Evolutionary conservation across 179 eudicot genomes (phyloP).

Genomic region (Silene vulgaris): DNA sequence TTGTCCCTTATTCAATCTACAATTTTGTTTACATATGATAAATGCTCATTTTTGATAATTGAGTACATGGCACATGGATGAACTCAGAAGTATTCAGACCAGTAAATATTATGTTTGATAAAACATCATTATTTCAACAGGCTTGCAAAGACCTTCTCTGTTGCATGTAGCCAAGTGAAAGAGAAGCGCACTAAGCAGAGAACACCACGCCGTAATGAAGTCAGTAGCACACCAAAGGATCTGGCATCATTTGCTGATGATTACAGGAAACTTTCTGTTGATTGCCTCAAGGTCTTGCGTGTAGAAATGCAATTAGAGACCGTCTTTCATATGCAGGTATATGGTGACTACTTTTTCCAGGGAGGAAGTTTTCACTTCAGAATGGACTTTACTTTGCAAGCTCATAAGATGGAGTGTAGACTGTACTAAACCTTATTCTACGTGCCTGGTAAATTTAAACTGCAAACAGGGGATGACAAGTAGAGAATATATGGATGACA

Average conservation of each 20-base stretch:
- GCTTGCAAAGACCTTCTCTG: slow-evolving; percentile 65
- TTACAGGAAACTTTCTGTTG: slow-evolving; percentile 80
- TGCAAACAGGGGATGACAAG: slow-evolving; percentile 67
- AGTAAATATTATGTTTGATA: slow-evolving; percentile 21
- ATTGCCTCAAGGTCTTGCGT: slow-evolving; percentile 97
- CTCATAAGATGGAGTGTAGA: slow-evolving; percentile 2
- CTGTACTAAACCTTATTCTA: background rate
- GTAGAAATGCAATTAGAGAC: slow-evolving; percentile 96
- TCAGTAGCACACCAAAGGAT: slow-evolving; percentile 55
- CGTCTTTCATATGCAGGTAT: slow-evolving; percentile 94
- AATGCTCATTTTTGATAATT: background rate
- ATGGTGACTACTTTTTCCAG: slow-evolving; percentile 14
- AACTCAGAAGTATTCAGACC: background rate
- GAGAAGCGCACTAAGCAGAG: slow-evolving; percentile 42
- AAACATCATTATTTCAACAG: slow-evolving; percentile 35
- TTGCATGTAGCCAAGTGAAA: slow-evolving; percentile 51
- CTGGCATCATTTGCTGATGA: slow-evolving; percentile 85
- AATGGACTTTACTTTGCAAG: background rate
- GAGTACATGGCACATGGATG: background rate
- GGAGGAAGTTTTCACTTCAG: background rate
- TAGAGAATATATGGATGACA: slow-evolving; percentile 84
- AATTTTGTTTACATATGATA: background rate
- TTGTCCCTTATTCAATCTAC: background rate
- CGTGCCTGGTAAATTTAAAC: slow-evolving; percentile 20
- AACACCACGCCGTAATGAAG: slow-evolving; percentile 51